phyloP scores from a whole-genome alignment of 805 yeast species.

The Candida insectalens region DNA sequence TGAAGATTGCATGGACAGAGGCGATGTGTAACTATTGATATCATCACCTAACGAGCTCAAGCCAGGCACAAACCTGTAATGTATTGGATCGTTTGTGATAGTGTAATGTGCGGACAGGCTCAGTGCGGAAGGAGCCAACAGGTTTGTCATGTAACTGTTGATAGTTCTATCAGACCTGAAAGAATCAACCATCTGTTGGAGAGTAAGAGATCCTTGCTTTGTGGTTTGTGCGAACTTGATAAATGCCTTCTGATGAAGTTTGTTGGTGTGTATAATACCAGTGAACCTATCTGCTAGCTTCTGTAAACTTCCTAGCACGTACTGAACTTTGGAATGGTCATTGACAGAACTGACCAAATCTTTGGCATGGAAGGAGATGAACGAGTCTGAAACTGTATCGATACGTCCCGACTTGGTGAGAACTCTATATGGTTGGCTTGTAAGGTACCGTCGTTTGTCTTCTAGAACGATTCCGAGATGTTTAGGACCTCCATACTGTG shows the following conservation, averaged over 20 bases:
- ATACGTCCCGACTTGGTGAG: conserved; percentile 34
- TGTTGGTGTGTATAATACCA: too few relatives aligned
- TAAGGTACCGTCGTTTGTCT: conserved; percentile 5
- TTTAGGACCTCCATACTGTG: not conserved
- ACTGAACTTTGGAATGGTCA: too few relatives aligned
- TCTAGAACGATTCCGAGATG: conserved; percentile 9
- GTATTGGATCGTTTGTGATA: conserved; percentile 18
- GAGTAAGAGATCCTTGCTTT: conserved; percentile 8
- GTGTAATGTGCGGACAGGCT: conserved; percentile 13
- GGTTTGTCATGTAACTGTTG: conserved; percentile 7
- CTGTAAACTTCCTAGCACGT: too few relatives aligned
- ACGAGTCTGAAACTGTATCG: conserved; percentile 35
- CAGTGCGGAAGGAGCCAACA: conserved; percentile 8
- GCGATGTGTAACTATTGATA: conserved; percentile 11
- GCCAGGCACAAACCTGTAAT: conserved; percentile 10
- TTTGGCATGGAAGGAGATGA: conserved; percentile 26
- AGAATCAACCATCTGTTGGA: not conserved
- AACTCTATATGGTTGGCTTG: not conserved
- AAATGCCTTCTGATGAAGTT: conserved; percentile 6
- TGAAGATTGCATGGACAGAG: conserved; percentile 11
- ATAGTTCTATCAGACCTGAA: conserved; percentile 5
- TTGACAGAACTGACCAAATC: too few relatives aligned
- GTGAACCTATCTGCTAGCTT: too few relatives aligned
- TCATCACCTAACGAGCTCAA: conserved; percentile 6
- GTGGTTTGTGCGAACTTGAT: conserved; percentile 4